Conservation (phyloP, 1,284 basidiomycete genomes). For the Athelia psychrophila region DNA sequence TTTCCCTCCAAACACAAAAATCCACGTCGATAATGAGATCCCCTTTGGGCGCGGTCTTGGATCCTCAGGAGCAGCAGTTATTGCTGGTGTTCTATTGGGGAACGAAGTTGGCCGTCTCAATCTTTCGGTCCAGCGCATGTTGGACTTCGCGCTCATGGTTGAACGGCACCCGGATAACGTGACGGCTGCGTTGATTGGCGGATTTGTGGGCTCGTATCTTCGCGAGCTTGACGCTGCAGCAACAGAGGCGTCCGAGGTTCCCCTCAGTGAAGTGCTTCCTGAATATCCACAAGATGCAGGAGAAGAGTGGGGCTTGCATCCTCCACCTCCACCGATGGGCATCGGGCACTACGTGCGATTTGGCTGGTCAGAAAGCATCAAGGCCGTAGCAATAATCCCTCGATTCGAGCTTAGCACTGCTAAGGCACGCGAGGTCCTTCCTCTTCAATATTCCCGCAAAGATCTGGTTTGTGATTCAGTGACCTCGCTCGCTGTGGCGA, state of each 20-base stretch:
- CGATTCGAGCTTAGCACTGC: conserved; percentile 97
- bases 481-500: too few species aligned
- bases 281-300: conserved; percentile 95
- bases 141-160: conserved; percentile 99
- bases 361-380: conserved; percentile 84
- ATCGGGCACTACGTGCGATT: conserved; percentile 97
- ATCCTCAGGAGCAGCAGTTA: conserved; percentile 96
- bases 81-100: conserved; percentile 92
- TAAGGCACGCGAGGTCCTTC: conserved; percentile 88
- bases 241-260: conserved; percentile 81
- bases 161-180: conserved; percentile 99
- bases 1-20: conserved; percentile 74
- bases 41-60: conserved; percentile 98
- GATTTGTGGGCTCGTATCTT: conserved; percentile 98
- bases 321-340: conserved; percentile 84
- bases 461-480: conserved; percentile 72
- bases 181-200: conserved; percentile 94
- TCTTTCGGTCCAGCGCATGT: conserved; percentile 70
- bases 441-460: conserved; percentile 80
- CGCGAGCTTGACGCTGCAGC: conserved; percentile 83
- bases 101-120: conserved; percentile 77
- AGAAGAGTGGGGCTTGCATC: conserved; percentile 86
- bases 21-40: conserved; percentile 90
- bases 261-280: conserved; percentile 93
- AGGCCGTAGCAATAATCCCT: conserved; percentile 94